Percentiles rank a stretch among this genome's conserved stretches.
phyloP scores from a whole-genome alignment of 2,329 filamentous ascomycete species.

The Hypoxylon sp. region DNA sequence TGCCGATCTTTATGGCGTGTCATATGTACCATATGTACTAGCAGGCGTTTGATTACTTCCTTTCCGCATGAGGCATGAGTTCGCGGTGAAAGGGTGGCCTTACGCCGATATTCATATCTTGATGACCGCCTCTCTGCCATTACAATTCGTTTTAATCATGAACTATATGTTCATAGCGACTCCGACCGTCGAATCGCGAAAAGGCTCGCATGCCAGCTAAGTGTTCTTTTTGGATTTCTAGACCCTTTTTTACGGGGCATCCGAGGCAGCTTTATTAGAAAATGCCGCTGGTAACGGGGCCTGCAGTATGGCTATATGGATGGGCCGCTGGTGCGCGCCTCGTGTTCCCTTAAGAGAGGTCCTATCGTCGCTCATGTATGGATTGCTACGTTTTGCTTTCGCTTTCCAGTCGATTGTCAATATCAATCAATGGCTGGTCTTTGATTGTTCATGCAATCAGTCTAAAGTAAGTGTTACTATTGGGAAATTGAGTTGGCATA shows the following conservation, averaged over 20 bases:
- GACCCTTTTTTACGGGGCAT: background rate
- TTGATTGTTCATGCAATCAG: slow-evolving; percentile 9
- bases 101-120: slow-evolving; percentile 8
- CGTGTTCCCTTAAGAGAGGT: slow-evolving; percentile 13
- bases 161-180: background rate
- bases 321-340: slow-evolving; percentile 13
- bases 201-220: background rate
- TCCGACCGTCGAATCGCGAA: background rate
- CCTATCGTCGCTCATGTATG: background rate
- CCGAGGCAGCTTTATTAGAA: slow-evolving; percentile 12
- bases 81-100: slow-evolving; percentile 27
- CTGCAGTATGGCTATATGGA: slow-evolving; percentile 4
- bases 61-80: slow-evolving; percentile 37
- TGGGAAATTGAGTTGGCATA: slow-evolving; percentile 17
- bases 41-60: slow-evolving; percentile 23
- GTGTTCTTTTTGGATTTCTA: background rate
- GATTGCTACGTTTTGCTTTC: slow-evolving; percentile 15
- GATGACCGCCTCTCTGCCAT: slow-evolving; percentile 4
- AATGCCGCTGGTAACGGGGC: slow-evolving; percentile 18
- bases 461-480: slow-evolving; percentile 18
- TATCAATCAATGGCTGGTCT: slow-evolving; percentile 13
- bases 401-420: slow-evolving; percentile 12
- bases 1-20: slow-evolving; percentile 38
- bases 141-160: background rate
- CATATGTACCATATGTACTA: too few relatives aligned